Evolutionary conservation across 78 protist genomes (phyloP).

Genomic region (Dictyostelium brefeldianum): DNA sequence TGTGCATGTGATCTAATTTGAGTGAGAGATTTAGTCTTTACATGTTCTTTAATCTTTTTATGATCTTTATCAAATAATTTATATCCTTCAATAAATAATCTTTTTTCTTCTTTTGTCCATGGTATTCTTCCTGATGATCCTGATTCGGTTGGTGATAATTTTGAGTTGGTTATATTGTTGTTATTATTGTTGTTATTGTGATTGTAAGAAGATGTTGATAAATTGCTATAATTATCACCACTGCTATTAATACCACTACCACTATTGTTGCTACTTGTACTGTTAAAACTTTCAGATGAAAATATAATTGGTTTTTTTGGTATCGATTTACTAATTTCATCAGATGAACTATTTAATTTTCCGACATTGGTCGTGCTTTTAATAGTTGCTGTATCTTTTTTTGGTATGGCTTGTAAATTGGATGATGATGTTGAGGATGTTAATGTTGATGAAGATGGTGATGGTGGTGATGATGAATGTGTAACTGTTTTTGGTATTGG

Average conservation of each 20-base stretch:
- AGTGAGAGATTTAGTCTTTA: slow-evolving; percentile 8
- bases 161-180: neutral
- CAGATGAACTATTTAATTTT: too few species aligned
- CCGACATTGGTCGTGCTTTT: too few species aligned
- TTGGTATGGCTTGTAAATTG: too few species aligned
- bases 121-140: neutral
- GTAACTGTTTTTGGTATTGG: too few species aligned
- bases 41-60: slow-evolving; percentile 39
- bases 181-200: neutral
- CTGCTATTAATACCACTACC: neutral
- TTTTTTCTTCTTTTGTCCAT: slow-evolving; percentile 66
- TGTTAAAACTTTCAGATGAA: too few species aligned
- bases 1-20: slow-evolving; percentile 56
- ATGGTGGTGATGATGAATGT: too few species aligned
- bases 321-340: too few species aligned
- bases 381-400: too few species aligned
- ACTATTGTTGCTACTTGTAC: neutral
- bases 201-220: neutral
- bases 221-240: neutral
- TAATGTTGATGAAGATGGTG: too few species aligned
- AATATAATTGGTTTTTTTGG: too few species aligned
- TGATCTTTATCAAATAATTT: slow-evolving; percentile 54
- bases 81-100: slow-evolving; percentile 18
- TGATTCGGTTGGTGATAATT: neutral
- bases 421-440: neutral